Evolutionary conservation across 176 grass and related monocot species (phyloP).

Genomic region (Oryza nivara): DNA sequence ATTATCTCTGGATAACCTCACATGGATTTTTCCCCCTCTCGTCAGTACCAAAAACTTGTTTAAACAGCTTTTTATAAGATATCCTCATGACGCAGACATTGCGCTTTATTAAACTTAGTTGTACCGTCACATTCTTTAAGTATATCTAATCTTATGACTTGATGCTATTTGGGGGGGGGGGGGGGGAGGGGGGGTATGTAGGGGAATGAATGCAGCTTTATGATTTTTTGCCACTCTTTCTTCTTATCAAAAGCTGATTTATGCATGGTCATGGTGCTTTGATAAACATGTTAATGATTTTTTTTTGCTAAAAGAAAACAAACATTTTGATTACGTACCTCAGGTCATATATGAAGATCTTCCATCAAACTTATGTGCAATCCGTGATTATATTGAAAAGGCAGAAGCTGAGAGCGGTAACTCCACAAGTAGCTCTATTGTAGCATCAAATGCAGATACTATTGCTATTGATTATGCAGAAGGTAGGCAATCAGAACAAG

Average conservation of each 20-base stretch:
- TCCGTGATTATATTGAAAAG: conserved; percentile 88
- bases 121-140: neutral
- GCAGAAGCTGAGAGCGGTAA: conserved; percentile 45
- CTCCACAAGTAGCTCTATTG: conserved; percentile 20
- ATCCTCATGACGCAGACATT: conserved; percentile 1
- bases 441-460: conserved; percentile 22
- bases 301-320: neutral
- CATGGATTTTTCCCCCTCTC: neutral
- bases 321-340: conserved; percentile 20
- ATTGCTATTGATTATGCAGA: conserved; percentile 26
- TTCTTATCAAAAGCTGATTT: neutral
- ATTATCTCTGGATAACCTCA: neutral
- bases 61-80: neutral
- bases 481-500: conserved; percentile 45
- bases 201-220: neutral
- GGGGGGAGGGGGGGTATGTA: neutral
- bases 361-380: conserved; percentile 94
- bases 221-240: conserved; percentile 23
- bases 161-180: neutral
- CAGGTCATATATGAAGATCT: conserved; percentile 99
- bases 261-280: conserved; percentile 10
- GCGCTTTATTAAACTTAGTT: neutral
- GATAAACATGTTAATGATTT: conserved; percentile 14
- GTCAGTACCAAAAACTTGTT: neutral
- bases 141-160: neutral